Percentiles rank a stretch among this genome's conserved stretches.
These are phyloP conservation scores for Annulohypoxylon nitens DNA, from an alignment of 495 filamentous ascomycete species.

Conservation along the genomic window DNA sequence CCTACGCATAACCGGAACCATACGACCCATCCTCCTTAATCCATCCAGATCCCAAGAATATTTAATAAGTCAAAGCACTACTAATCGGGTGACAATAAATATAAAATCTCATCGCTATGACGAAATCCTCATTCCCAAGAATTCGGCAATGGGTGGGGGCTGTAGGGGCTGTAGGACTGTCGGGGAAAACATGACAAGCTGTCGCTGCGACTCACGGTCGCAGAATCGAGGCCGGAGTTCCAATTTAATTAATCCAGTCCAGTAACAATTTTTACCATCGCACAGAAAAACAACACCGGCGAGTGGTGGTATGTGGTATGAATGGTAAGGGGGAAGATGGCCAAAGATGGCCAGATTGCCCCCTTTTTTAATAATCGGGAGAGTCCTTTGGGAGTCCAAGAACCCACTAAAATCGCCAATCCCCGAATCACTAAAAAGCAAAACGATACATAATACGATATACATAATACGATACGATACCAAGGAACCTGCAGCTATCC, in stretches of 20 bases:
- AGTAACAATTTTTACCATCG: constrained; percentile 10
- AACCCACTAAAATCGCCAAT: constrained; percentile 11
- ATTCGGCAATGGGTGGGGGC: constrained; percentile 43
- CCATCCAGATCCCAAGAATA: constrained; percentile 22
- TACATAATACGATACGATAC: constrained; percentile 9
- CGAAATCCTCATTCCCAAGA: constrained; percentile 43
- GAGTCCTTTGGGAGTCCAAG: not conserved
- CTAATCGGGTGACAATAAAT: constrained; percentile 18
- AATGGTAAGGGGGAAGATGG: not conserved
- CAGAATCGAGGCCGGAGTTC: constrained; percentile 32
- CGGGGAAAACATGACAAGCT: constrained; percentile 34
- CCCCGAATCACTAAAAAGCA: constrained; percentile 9
- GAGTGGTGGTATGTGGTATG: not conserved
- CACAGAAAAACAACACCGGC: constrained; percentile 7
- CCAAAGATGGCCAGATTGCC: not conserved
- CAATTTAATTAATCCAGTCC: constrained; percentile 32
- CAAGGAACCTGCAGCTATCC: constrained; percentile 11
- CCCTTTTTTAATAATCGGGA: constrained; percentile 17
- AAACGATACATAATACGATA: constrained; percentile 2
- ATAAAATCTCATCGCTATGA: constrained; percentile 22
- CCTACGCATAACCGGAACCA: constrained; percentile 23
- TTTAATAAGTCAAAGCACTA: constrained; percentile 6
- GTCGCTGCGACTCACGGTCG: constrained; percentile 30
- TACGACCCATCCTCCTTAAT: constrained; percentile 32
- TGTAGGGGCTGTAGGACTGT: constrained; percentile 24